Base-by-base conservation (phyloP, 2,329 filamentous ascomycete species). In the Penicillium psychrosexuale region DNA sequence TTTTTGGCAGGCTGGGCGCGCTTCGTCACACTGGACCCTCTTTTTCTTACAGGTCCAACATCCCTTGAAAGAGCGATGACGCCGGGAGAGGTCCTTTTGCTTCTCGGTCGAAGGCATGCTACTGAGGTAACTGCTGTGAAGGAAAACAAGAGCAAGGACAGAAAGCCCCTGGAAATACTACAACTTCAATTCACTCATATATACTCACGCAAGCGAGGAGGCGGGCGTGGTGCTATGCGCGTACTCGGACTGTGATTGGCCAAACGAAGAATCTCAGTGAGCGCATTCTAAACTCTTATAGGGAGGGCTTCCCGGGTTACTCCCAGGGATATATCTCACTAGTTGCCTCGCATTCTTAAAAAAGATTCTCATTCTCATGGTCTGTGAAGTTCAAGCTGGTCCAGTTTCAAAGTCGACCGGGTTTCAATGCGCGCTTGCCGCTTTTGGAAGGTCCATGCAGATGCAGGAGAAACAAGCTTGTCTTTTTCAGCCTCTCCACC, bases 21-120 rank as follows among this genome's bases (percentile, higher is more conserved):
- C 28, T 45, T 65, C 62, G 24, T 65, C 62, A 39, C 62, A 65
- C 31, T 64, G 62, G n/a, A 65, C 47, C 3, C 62, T 57, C 38
- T 58, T 65, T 27, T 56, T 58, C 38, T 65, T 65, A 46, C 62
- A 65, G 3, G 61, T 65, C 62, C 62, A 65, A 33, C 62, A 65
- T 39, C 62, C 62, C 42, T 61, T 65, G 55, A 64, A 61, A 6
- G 62, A 65, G 22, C 62, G 58, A 34, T 63, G 60, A 19, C 60
- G 61, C 27, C 37, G 45, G 28, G 47, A 15, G 11, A 56, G 9
- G 22, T 59, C 51, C 42, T 61, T 61, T 24, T 40, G 51, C 22
- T 61, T 61, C 22, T 48, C 47, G 9, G 53, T 40, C 17, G 51
- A 19, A 30, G 51, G 24, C 59, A 63, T 62, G 13, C 8, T 24